phyloP scores from a whole-genome alignment of 768 basidiomycete species.

The Lactarius sp. region DNA sequence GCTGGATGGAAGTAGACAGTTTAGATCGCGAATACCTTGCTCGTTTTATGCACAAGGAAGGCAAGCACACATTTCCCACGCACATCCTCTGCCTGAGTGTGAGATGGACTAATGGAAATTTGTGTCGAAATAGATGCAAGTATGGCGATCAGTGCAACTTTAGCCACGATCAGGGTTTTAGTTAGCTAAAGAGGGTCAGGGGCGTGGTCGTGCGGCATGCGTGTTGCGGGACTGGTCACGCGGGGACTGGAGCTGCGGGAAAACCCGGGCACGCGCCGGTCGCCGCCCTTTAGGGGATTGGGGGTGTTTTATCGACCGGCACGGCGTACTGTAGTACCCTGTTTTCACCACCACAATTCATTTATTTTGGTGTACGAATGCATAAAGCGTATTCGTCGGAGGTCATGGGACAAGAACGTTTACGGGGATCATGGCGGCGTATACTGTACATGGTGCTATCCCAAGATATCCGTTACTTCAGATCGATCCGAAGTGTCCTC shows the following conservation, averaged over 20 bases:
- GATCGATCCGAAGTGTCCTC: conserved; percentile 13
- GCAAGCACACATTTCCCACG: conserved; percentile 66
- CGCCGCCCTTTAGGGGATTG: neutral
- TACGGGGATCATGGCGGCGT: neutral
- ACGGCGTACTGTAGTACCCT: conserved; percentile 13
- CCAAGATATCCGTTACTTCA: conserved; percentile 2
- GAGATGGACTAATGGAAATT: conserved; percentile 16
- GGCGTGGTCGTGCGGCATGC: neutral
- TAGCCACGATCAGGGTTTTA: conserved; percentile 49
- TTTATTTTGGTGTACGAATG: conserved; percentile 5
- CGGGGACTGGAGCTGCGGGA: neutral
- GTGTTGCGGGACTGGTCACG: neutral
- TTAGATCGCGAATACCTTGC: conserved; percentile 79
- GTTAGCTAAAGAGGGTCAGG: conserved; percentile 1
- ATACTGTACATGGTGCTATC: neutral
- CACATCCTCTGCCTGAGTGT: neutral
- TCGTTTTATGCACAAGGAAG: conserved; percentile 89
- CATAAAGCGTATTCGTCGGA: conserved; percentile 6
- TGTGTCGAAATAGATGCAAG: conserved; percentile 66
- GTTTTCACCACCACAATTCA: conserved; percentile 14
- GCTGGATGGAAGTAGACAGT: conserved; percentile 65
- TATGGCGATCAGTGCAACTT: conserved; percentile 87
- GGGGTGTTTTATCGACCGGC: conserved; percentile 11
- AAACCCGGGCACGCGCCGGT: neutral
- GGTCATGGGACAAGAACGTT: conserved; percentile 19